These are phyloP conservation scores for Populus alba DNA, from an alignment of 345 rosid genomes.

Conservation along the genomic window DNA sequence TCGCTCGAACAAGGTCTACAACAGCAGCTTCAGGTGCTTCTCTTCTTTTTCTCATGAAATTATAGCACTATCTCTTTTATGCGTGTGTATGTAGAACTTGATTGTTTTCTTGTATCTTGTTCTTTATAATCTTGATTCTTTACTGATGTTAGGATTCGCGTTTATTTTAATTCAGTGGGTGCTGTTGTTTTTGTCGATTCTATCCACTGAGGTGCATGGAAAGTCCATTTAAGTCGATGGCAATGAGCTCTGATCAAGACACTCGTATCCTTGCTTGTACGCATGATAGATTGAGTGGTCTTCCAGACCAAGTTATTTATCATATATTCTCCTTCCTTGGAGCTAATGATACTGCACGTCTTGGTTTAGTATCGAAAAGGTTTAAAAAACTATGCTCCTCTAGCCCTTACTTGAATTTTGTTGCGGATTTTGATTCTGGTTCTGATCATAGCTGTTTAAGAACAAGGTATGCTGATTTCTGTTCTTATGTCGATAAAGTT, in stretches of 20 bases:
- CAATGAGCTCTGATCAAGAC: not conserved
- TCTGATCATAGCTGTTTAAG: not conserved
- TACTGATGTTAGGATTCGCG: too few species aligned
- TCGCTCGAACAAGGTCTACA: too few species aligned
- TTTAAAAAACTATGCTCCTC: not conserved
- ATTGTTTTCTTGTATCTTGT: too few species aligned
- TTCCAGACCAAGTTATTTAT: not conserved
- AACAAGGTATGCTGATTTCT: conserved; percentile 4
- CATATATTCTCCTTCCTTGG: conserved; percentile 10
- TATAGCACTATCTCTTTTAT: too few species aligned
- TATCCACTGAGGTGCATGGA: not conserved
- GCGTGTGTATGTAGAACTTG: too few species aligned
- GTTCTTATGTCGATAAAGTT: not conserved
- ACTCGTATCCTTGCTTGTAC: not conserved
- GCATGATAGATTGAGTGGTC: conserved; percentile 7
- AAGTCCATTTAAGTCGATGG: not conserved
- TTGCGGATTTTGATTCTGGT: conserved; percentile 7
- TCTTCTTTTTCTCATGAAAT: not conserved
- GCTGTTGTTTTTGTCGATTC: not conserved
- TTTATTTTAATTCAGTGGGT: too few species aligned
- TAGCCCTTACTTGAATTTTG: conserved; percentile 12
- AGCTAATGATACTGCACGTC: conserved; percentile 9
- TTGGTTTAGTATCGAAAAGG: conserved; percentile 8
- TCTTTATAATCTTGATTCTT: too few species aligned
- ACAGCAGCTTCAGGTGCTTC: not conserved